A percentile compares a stretch with the other conserved stretches of the same genome.
Conservation (phyloP, 139 green algal genomes). For the Haematococcus lacustris region DNA sequence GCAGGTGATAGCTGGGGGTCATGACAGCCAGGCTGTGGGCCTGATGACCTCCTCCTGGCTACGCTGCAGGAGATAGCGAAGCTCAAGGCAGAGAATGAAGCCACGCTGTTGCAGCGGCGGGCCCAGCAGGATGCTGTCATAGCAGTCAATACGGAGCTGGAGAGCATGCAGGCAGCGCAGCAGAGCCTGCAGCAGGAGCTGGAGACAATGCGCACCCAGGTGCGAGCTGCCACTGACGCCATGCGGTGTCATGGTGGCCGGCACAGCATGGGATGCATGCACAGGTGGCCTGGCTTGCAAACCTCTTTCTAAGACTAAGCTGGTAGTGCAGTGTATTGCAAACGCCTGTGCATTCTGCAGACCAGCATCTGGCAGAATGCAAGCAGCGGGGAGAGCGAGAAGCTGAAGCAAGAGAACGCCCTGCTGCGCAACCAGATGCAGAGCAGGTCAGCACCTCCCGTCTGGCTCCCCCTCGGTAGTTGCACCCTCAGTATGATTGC, state of each 20-base stretch:
- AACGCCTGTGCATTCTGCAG: too few species aligned
- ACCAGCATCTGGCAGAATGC: conserved; percentile 33
- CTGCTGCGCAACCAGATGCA: conserved; percentile 32
- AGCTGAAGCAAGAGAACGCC: conserved; percentile 30
- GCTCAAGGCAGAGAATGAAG: conserved; percentile 1
- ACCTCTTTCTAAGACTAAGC: too few species aligned
- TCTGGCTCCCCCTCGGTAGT: too few species aligned
- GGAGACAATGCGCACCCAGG: conserved; percentile 7
- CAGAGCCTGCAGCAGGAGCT: conserved; percentile 23
- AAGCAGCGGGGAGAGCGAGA: conserved; percentile 26
- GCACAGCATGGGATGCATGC: too few species aligned
- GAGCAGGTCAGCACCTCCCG: too few species aligned
- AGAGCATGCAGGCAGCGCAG: conserved; percentile 15
- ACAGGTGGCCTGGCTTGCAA: too few species aligned
- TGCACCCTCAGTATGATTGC: too few species aligned
- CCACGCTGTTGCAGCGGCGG: conserved; percentile 4
- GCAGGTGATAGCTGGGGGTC: background rate
- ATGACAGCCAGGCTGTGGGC: conserved; percentile 7
- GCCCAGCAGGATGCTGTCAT: conserved; percentile 20
- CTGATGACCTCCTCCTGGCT: background rate
- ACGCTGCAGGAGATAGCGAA: conserved; percentile 17
- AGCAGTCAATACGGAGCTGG: conserved; percentile 11
- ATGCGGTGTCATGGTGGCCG: background rate
- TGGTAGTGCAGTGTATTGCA: too few species aligned
- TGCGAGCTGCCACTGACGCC: too few species aligned